Conservation (phyloP, 2,329 filamentous ascomycete species). For the Cladosporium sp. region DNA sequence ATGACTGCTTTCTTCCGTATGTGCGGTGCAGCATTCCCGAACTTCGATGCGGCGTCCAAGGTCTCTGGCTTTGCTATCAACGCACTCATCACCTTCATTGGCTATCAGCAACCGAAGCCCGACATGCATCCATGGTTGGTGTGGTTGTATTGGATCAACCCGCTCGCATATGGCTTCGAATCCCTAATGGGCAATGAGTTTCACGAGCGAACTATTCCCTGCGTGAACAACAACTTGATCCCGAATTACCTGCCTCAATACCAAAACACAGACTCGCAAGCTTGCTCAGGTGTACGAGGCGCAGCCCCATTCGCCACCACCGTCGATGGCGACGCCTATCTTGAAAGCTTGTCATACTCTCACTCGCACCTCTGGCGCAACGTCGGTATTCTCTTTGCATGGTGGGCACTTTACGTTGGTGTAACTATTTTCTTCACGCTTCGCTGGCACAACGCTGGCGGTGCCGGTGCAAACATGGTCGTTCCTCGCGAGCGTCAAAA, state of each 20-base stretch:
- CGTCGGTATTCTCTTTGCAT: conserved; percentile 64
- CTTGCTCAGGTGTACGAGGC: conserved; percentile 49
- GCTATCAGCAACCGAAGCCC: conserved; percentile 31
- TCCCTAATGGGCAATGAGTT: conserved; percentile 51
- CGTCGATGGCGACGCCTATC: conserved; percentile 60
- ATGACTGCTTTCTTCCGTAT: conserved; percentile 44
- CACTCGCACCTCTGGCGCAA: conserved; percentile 49
- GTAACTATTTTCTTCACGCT: conserved; percentile 57
- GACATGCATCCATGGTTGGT: conserved; percentile 49
- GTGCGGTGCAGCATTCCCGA: conserved; percentile 32
- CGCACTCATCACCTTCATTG: conserved; percentile 26
- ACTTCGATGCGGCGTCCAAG: conserved; percentile 30
- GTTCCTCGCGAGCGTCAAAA: conserved; percentile 59
- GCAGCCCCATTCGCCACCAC: conserved; percentile 51
- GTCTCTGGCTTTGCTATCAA: conserved; percentile 28
- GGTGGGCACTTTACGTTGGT: conserved; percentile 56
- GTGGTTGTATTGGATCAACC: conserved; percentile 57
- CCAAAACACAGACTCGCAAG: conserved; percentile 28
- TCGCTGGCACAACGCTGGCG: conserved; percentile 48
- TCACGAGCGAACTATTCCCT: conserved; percentile 50
- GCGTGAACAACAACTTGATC: conserved; percentile 44
- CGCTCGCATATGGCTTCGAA: conserved; percentile 30
- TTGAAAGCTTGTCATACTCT: conserved; percentile 48
- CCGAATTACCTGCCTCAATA: conserved; percentile 37
- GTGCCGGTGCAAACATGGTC: conserved; percentile 41